Percentiles rank a stretch among this genome's conserved stretches.
phyloP scores from a whole-genome alignment of 129 eudicot genomes.

The Gnaphalium uliginosum region DNA sequence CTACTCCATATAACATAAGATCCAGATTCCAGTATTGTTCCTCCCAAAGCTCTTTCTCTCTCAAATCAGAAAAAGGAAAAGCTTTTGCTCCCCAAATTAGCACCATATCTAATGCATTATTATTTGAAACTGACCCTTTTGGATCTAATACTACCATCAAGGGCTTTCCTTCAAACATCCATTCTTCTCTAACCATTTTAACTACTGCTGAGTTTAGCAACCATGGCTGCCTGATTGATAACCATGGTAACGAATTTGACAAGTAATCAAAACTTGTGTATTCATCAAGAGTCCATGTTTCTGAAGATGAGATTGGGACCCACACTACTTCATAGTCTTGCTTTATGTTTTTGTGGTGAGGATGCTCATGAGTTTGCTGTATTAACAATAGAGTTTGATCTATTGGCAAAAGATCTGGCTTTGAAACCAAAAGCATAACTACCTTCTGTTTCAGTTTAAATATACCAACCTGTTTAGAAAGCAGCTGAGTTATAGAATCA shows the following conservation, averaged over 20 bases:
- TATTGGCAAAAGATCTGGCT: conserved; percentile 61
- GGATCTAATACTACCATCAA: conserved; percentile 64
- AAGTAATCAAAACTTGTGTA: conserved; percentile 41
- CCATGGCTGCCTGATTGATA: conserved; percentile 69
- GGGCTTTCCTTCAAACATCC: conserved; percentile 57
- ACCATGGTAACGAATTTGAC: conserved; percentile 75
- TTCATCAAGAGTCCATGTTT: conserved; percentile 56
- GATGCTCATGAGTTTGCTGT: conserved; percentile 53
- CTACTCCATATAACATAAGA: conserved; percentile 47
- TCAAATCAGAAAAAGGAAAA: conserved; percentile 64
- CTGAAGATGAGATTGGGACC: conserved; percentile 61
- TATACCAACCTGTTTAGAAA: conserved; percentile 50
- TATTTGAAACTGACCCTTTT: conserved; percentile 48
- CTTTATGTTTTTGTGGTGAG: conserved; percentile 28
- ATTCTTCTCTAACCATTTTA: conserved; percentile 48
- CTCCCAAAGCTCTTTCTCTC: conserved; percentile 75
- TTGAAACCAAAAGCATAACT: conserved; percentile 64
- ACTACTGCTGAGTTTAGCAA: conserved; percentile 48
- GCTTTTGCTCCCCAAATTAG: conserved; percentile 78
- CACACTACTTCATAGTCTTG: conserved; percentile 55
- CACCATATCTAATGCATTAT: conserved; percentile 71
- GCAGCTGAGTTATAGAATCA: not conserved
- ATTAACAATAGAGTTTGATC: conserved; percentile 54
- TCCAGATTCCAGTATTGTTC: conserved; percentile 43
- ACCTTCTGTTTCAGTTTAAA: conserved; percentile 58